Percentiles rank a stretch among this genome's conserved stretches.
Evolutionary conservation across 1,139 yeast genomes (phyloP).

Genomic region (Yarrowia galli): DNA sequence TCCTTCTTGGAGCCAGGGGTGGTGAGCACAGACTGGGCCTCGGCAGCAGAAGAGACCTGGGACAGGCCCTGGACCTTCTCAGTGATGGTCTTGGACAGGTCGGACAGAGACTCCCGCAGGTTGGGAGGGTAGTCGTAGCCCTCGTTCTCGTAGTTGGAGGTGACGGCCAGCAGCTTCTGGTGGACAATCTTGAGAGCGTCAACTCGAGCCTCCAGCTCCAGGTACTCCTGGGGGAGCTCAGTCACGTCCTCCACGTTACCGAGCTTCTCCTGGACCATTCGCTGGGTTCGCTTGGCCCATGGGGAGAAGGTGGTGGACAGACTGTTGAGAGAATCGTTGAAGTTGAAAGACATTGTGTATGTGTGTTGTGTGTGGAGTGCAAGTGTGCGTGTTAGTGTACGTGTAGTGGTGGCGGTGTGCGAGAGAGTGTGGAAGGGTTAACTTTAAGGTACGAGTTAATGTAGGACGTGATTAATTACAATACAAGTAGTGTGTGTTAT

Average conservation of each 20-base stretch:
- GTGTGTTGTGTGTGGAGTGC: not conserved
- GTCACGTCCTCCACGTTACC: slow-evolving; percentile 83
- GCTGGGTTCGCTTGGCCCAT: slow-evolving; percentile 80
- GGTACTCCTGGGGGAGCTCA: slow-evolving; percentile 83
- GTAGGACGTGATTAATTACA: not conserved
- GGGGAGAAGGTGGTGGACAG: slow-evolving; percentile 57
- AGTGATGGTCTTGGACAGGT: slow-evolving; percentile 72
- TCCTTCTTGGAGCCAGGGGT: slow-evolving; percentile 65
- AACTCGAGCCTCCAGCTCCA: slow-evolving; percentile 74
- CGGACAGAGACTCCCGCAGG: slow-evolving; percentile 71
- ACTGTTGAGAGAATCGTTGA: slow-evolving; percentile 53
- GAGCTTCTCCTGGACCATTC: slow-evolving; percentile 78
- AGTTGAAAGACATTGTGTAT: slow-evolving; percentile 48
- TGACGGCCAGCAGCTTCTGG: slow-evolving; percentile 73
- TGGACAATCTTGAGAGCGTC: slow-evolving; percentile 78
- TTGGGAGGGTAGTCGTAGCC: slow-evolving; percentile 89
- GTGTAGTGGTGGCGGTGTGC: slow-evolving; percentile 31
- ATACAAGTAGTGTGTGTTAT: not conserved
- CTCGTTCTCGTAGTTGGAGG: slow-evolving; percentile 76
- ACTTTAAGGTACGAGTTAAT: slow-evolving; percentile 33
- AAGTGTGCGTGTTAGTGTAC: slow-evolving; percentile 14
- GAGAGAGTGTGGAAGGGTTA: slow-evolving; percentile 14
- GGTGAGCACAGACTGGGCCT: slow-evolving; percentile 79
- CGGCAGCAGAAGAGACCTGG: slow-evolving; percentile 78
- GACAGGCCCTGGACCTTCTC: slow-evolving; percentile 73